Evolutionary conservation across 306 rosid species (phyloP), one percentile per base, ranked within the genome.

Genomic region (Myrica gale): DNA sequence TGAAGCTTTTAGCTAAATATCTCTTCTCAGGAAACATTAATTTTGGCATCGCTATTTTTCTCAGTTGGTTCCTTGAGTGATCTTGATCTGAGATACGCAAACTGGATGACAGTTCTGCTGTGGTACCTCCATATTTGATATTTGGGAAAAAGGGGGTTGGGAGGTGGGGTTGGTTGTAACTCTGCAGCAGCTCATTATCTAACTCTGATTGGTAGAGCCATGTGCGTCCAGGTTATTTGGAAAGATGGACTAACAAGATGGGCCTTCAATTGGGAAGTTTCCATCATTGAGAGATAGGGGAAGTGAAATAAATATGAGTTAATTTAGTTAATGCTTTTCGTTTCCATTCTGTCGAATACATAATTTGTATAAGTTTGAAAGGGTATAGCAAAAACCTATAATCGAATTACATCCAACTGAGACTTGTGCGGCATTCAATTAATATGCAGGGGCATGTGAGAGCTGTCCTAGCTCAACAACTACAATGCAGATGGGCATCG

Each of bases 381-480:
- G 68, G 4, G 32, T 32, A 43, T 12, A 5, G 7, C 47, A 43
- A 13, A 8, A n/a, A 17, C 23, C 41, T 41, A n/a, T 17, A 41
- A 65, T 43, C 5, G 46, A 17, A 9, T 41, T 44, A 56, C 58
- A 15, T 42, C 44, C 45, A 51, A 19, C 43, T 37, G 17, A 70
- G 50, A 44, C 19, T 54, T 63, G 51, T 4, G 12, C 7, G 12
- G 41, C 48, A 50, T 47, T 55, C 57, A 10, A 67, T 43, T 47
- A 60, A 54, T 75, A 62, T 58, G 74, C 81, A 90, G 99, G 99
- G 80, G 99, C 97, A 0, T 92, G 99, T 68, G 96, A 87, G 58
- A 90, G 96, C 82, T 96, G 98, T 79, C 99, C 98, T 0, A 92
- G 96, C 90, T 96, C 99, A 13, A 95, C 97, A 7, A 95, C 97